Evolutionary conservation across 306 rosid genomes (phyloP), one percentile per base, ranked within the genome.

Genomic region (Quercus rubra): DNA sequence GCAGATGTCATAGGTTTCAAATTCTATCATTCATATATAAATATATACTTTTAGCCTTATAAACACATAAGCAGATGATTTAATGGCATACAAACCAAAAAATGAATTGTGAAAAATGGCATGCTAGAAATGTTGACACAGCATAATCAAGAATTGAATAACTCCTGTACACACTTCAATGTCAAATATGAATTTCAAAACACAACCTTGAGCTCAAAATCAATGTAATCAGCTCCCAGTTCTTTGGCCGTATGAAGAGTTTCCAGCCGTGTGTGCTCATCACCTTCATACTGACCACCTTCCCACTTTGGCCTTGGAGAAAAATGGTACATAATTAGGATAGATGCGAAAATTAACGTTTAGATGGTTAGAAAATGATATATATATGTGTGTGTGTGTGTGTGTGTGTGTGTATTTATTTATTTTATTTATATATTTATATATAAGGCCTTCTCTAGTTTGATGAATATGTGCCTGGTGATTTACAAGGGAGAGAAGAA

Each of bases 141-240:
- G 35, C 49, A 66, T 68, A 6, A 35, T 68, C 52, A 19, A 38
- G 41, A 12, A 13, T 30, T n/a, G 25, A 31, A 12, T 38, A 35
- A 68, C 27, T 10, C 25, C 17, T 68, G 54, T 9, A 33, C 71
- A 15, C 12, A 68, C 25, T 68, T 68, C 72, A 19, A 33, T 35
- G 23, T 33, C 0, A 8, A 68, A 31, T 10, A 51, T 8, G 6
- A 54, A 25, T 67, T 46, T 46, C 15, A 52, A 78, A 55, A 71
- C 30, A 54, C 18, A 58, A 82, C 90, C 90, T 81, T 73, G 19
- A 87, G 74, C 71, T 87, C 90, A 70, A 75, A 62, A 7, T 87
- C 88, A 23, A 87, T 58, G 70, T 76, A 87, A 76, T 87, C 90
- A 66, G 88, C 90, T 57, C 88, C 90, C 61, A 87, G 31, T 76